Conservation (phyloP, 495 filamentous ascomycete species). For the Penicillium flavigenum region DNA sequence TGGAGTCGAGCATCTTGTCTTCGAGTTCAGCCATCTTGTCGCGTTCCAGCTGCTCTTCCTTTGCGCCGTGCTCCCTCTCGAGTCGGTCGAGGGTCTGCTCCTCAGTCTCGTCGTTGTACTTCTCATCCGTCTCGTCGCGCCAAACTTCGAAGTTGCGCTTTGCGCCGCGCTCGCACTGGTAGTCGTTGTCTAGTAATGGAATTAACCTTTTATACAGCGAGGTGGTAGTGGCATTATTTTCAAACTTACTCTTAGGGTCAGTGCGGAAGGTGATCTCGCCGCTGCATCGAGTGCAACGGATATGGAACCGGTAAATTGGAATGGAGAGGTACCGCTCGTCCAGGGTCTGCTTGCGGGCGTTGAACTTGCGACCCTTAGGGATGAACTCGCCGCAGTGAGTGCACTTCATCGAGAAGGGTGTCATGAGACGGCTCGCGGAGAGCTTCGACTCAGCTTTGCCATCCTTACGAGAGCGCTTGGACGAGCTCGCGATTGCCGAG, state of each 20-base stretch:
- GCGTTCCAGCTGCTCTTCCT: constrained; percentile 54
- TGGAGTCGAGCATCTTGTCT: constrained; percentile 85
- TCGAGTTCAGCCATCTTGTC: constrained; percentile 80
- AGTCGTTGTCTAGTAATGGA: constrained; percentile 64
- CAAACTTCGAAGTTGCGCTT: constrained; percentile 94
- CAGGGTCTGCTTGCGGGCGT: constrained; percentile 90
- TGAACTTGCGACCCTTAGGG: constrained; percentile 95
- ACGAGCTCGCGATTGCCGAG: constrained; percentile 69
- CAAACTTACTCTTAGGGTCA: constrained; percentile 73
- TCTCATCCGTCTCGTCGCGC: constrained; percentile 54
- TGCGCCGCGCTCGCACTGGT: constrained; percentile 80
- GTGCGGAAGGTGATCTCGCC: constrained; percentile 94
- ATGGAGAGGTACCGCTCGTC: constrained; percentile 90
- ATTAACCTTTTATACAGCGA: neutral
- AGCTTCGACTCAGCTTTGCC: neutral
- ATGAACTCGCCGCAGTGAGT: constrained; percentile 92
- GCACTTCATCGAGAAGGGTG: constrained; percentile 94
- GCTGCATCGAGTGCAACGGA: constrained; percentile 86
- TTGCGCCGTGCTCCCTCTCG: constrained; percentile 67
- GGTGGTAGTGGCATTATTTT: neutral
- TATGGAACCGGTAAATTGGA: constrained; percentile 91
- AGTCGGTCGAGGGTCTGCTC: constrained; percentile 83
- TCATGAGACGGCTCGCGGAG: constrained; percentile 82
- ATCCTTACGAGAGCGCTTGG: neutral
- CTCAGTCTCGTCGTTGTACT: constrained; percentile 68